Percentiles rank a stretch among this genome's conserved stretches.
These are phyloP conservation scores for Multifurca ochricompacta DNA, from an alignment of 768 basidiomycete genomes.

Conservation along the genomic window DNA sequence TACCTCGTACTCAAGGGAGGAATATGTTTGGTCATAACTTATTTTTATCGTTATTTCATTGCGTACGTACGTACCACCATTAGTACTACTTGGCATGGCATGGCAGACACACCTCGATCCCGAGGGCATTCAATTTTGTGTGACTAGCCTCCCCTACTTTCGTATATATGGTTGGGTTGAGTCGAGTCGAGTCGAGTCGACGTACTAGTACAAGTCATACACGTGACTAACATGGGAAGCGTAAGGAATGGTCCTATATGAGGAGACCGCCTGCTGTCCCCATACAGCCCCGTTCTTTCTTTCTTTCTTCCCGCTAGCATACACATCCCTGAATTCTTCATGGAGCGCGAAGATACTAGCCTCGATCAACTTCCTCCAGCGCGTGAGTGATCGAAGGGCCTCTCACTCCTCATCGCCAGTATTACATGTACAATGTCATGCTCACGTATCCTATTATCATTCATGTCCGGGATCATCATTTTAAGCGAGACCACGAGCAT, in stretches of 20 bases:
- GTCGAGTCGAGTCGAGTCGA: too few species aligned
- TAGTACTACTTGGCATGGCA: too few species aligned
- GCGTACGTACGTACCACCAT: background rate
- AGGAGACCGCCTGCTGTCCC: background rate
- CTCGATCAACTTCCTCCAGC: background rate
- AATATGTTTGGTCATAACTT: background rate
- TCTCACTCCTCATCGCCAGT: background rate
- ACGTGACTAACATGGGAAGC: too few species aligned
- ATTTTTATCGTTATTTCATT: conserved; percentile 9
- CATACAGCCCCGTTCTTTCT: background rate
- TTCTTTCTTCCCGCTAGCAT: background rate
- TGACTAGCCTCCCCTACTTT: too few species aligned
- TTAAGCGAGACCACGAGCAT: conserved; percentile 23
- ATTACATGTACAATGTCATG: background rate
- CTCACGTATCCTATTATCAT: conserved; percentile 1
- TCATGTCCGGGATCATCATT: background rate
- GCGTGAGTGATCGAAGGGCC: conserved; percentile 10
- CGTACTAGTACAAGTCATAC: too few species aligned
- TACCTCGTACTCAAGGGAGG: background rate
- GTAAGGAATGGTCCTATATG: background rate
- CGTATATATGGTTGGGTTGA: too few species aligned
- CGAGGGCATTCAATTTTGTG: too few species aligned
- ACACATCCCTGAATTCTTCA: background rate
- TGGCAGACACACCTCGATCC: too few species aligned
- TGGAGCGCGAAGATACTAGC: background rate